These are phyloP conservation scores for Russula compacta DNA, from an alignment of 768 basidiomycete species.

Conservation along the genomic window DNA sequence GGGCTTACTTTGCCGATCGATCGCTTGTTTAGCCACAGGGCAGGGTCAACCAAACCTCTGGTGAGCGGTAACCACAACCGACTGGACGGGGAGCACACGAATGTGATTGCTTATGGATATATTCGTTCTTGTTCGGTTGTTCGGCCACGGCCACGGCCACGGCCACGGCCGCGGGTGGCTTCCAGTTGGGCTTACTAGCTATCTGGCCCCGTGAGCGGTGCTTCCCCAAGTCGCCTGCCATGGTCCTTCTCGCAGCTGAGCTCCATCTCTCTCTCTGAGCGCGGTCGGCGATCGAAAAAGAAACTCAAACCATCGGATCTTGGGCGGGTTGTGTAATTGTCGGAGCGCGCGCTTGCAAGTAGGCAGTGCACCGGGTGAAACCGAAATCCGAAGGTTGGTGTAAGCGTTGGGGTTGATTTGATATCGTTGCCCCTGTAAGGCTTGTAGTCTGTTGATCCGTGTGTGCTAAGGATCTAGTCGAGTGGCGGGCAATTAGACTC, in stretches of 20 bases:
- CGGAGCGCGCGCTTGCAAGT: constrained; percentile 2
- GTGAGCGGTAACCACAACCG: not conserved
- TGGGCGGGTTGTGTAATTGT: not conserved
- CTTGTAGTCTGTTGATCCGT: not conserved
- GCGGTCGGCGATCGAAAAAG: no score
- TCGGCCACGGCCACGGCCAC: no score
- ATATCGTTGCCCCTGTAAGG: not conserved
- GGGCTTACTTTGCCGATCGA: constrained; percentile 1
- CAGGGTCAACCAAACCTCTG: not conserved
- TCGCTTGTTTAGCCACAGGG: not conserved
- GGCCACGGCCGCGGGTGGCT: not conserved
- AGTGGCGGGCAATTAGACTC: not conserved
- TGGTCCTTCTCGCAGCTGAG: no score
- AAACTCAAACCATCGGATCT: not conserved
- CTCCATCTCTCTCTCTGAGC: no score
- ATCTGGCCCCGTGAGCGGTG: not conserved
- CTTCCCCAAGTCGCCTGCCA: no score
- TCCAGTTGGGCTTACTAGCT: not conserved
- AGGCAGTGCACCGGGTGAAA: not conserved
- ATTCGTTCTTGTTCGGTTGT: not conserved
- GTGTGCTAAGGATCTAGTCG: not conserved
- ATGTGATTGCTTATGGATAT: constrained; percentile 8
- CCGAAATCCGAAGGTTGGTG: not conserved
- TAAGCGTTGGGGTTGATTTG: no score
- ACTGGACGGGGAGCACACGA: not conserved